Conservation (phyloP, 371 early-diverging fungal species). For the Mucor piriformis region DNA sequence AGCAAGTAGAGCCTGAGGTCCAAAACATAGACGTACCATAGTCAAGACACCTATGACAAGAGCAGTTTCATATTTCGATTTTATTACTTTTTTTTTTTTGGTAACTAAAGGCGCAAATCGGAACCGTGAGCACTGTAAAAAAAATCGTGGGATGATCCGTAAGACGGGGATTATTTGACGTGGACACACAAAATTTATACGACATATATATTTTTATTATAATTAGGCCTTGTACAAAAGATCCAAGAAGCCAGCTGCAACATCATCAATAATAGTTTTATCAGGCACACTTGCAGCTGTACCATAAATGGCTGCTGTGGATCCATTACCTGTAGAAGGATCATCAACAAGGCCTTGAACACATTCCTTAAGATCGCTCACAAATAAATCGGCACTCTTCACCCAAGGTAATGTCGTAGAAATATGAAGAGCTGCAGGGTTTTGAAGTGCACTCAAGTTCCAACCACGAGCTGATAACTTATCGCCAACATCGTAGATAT, state of each 20-base stretch:
- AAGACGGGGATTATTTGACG: too few relatives aligned
- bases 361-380: slow-evolving; percentile 79
- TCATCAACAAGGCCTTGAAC: slow-evolving; percentile 69
- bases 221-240: slow-evolving; percentile 73
- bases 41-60: too few relatives aligned
- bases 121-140: too few relatives aligned
- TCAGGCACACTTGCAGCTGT: slow-evolving; percentile 89
- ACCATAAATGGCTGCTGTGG: slow-evolving; percentile 89
- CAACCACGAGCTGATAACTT: slow-evolving; percentile 76
- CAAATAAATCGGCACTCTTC: slow-evolving; percentile 71
- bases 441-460: slow-evolving; percentile 89
- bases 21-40: too few relatives aligned
- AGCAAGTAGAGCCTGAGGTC: too few relatives aligned
- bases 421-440: slow-evolving; percentile 89
- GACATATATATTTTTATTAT: too few relatives aligned
- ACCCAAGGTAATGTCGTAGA: slow-evolving; percentile 87
- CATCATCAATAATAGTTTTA: slow-evolving; percentile 81
- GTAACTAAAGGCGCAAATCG: too few relatives aligned
- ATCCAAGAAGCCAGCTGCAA: slow-evolving; percentile 86
- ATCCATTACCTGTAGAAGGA: slow-evolving; percentile 71
- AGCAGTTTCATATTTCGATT: too few relatives aligned
- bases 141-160: too few relatives aligned
- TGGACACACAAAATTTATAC: too few relatives aligned
- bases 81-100: too few relatives aligned
- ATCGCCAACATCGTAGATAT: slow-evolving; percentile 88